A percentile compares a stretch with the other conserved stretches of the same genome.
Conservation (phyloP, 2,329 filamentous ascomycete species). For the Colletotrichum sp. region DNA sequence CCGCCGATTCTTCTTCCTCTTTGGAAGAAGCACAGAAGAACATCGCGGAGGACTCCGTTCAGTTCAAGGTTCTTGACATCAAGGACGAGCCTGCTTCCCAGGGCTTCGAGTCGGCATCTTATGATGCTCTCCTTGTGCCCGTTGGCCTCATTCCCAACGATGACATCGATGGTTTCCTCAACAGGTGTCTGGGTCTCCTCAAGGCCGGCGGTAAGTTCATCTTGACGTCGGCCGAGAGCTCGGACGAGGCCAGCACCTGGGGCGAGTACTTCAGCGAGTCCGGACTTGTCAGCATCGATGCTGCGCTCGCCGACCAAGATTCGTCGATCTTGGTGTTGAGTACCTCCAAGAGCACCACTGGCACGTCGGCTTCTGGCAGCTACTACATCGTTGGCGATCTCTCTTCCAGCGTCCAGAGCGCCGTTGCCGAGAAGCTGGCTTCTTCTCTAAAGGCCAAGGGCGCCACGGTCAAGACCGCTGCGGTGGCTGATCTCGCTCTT, state of each 20-base stretch:
- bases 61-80: slow-evolving; percentile 32
- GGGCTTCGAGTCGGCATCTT: slow-evolving; percentile 34
- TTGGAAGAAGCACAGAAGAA: slow-evolving; percentile 33
- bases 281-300: slow-evolving; percentile 40
- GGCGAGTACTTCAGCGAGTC: slow-evolving; percentile 24
- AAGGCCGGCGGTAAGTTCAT: slow-evolving; percentile 33
- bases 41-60: slow-evolving; percentile 48
- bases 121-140: slow-evolving; percentile 39
- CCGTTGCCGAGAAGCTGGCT: background rate
- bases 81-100: slow-evolving; percentile 34
- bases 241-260: slow-evolving; percentile 18
- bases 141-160: slow-evolving; percentile 34
- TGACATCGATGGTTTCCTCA: slow-evolving; percentile 26
- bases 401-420: background rate
- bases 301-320: slow-evolving; percentile 28
- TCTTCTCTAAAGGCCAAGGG: background rate
- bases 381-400: background rate
- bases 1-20: background rate
- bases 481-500: background rate
- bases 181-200: slow-evolving; percentile 23
- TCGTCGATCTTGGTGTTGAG: background rate
- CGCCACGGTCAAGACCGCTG: background rate
- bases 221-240: slow-evolving; percentile 24
- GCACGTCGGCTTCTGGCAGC: background rate
- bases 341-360: background rate